A percentile compares a stretch with the other conserved stretches of the same genome.
Evolutionary conservation across 176 grass and related monocot species (phyloP).

Genomic region (Ananas comosus): DNA sequence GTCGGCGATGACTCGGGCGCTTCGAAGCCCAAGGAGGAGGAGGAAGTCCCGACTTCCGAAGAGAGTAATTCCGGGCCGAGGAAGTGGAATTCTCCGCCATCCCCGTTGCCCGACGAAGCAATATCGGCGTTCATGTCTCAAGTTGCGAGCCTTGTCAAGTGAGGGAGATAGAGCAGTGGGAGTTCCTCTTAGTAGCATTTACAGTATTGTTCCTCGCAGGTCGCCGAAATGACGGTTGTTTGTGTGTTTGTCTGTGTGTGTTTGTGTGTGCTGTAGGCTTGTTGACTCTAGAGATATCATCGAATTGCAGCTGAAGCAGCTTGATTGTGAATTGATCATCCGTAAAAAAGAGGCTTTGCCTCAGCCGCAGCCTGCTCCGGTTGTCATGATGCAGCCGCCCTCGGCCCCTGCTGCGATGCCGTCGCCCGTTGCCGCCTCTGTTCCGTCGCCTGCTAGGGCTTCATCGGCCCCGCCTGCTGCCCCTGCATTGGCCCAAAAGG

Average conservation of each 20-base stretch:
- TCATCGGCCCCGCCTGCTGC: not conserved
- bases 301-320: slow-evolving; percentile 20
- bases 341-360: slow-evolving; percentile 14
- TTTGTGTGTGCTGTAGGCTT: not conserved
- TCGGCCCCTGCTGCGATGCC: not conserved
- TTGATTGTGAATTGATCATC: slow-evolving; percentile 13
- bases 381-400: slow-evolving; percentile 18
- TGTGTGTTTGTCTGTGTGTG: not conserved
- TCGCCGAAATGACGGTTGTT: not conserved
- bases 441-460: not conserved
- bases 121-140: slow-evolving; percentile 23
- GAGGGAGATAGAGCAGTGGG: not conserved
- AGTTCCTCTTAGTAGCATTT: not conserved
- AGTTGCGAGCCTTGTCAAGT: slow-evolving; percentile 11
- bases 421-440: not conserved
- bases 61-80: not conserved
- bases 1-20: not conserved
- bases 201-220: too few relatives aligned
- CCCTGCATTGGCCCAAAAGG: not conserved
- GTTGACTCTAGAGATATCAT: slow-evolving; percentile 18
- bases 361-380: slow-evolving; percentile 6
- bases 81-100: not conserved
- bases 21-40: not conserved
- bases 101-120: slow-evolving; percentile 9
- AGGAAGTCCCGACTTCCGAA: not conserved